Evolutionary conservation across 306 rosid genomes (phyloP).

Genomic region (Arachis stenosperma): DNA sequence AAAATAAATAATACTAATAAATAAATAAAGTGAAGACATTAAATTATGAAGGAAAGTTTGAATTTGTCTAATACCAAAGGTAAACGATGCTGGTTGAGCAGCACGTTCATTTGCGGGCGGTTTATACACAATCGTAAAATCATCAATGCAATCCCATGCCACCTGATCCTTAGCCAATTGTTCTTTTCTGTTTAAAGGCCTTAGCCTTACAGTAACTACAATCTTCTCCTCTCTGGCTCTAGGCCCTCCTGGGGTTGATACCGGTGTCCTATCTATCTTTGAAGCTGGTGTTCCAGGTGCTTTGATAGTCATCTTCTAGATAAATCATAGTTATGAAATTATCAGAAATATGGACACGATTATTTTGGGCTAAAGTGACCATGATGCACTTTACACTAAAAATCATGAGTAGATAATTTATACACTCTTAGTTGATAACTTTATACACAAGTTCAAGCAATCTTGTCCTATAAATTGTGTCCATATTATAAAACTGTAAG

Average conservation of each 20-base stretch:
- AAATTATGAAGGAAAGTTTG: background rate
- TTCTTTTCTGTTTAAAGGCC: constrained; percentile 89
- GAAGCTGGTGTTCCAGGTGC: constrained; percentile 97
- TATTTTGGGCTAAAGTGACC: background rate
- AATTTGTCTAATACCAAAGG: constrained; percentile 69
- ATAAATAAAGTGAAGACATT: background rate
- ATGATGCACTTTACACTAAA: background rate
- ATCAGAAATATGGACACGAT: background rate
- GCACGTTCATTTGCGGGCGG: constrained; percentile 71
- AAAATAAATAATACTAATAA: background rate
- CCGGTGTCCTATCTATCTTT: constrained; percentile 81
- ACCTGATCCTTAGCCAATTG: constrained; percentile 89
- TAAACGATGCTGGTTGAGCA: constrained; percentile 69
- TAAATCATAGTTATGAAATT: constrained; percentile 7
- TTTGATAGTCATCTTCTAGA: constrained; percentile 69
- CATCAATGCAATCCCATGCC: constrained; percentile 94
- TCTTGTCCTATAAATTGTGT: background rate
- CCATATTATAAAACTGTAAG: background rate
- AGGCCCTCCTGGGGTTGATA: constrained; percentile 86
- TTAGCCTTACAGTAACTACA: constrained; percentile 89
- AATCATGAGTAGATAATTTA: background rate
- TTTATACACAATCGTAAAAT: constrained; percentile 68
- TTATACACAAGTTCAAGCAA: background rate
- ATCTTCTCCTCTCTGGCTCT: constrained; percentile 86
- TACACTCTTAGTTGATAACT: background rate